Base-by-base conservation (phyloP, 1,284 basidiomycete species). In the Gymnopus androsaceus region DNA sequence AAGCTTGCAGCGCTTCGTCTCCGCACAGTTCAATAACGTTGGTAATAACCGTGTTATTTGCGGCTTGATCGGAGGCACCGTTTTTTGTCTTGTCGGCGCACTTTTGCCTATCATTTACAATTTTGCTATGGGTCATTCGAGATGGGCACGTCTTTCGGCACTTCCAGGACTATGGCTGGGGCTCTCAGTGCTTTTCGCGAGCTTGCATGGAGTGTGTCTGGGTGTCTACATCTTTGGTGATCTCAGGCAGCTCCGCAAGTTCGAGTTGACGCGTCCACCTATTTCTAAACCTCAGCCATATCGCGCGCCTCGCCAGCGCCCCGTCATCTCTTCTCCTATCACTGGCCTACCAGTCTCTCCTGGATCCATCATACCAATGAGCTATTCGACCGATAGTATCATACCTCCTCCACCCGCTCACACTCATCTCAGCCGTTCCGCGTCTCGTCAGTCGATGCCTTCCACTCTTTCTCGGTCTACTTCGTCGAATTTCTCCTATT, bases 201-300 rank as follows among this genome's bases (percentile, higher is more conserved):
- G 85, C 50, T 63, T 89, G 40, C 81, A 89, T 61, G 88, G 88
- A 2, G 81, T 84, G 14, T 87, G 84, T 59, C 52, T 91, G 59
- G 87, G 88, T 67, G 83, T 92, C 12, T 92, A 90, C 67, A 65
- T 92, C 23, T 90, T 91, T 64, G 89, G 89, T n/a, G 89, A 92
- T 68, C 74, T 90, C 28, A 77, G 89, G 8, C 90, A 92, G 64
- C 76, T 92, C 15, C 82, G 87, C 63, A 86, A 83, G 59, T 90
- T 90, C 64, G 89, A 92, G 66, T 81, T 92, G 28, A 70, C 79
- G 0, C 77, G 87, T 21, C 87, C 88, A 3, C 72, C 78, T 8
- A 84, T 85, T 59, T 82, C 82, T 0, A 76, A 75, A 49, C 80
- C 81, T 4, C 67, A 77, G 45, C 74, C 75, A 0, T 62, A 75